Base-by-base conservation (phyloP, 768 basidiomycete genomes). In the Kwoniella shandongensis region DNA sequence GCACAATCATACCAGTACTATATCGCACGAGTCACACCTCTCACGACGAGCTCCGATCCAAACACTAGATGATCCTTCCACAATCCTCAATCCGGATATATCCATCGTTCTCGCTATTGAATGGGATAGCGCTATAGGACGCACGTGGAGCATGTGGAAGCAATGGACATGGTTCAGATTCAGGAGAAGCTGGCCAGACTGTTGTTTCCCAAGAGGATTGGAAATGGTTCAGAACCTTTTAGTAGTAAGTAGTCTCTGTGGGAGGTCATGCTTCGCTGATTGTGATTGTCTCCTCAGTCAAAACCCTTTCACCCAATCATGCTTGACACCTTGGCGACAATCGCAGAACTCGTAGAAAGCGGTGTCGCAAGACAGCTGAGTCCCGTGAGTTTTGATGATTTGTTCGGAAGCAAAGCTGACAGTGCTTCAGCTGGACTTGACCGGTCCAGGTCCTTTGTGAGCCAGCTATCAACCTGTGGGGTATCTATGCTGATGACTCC, bases 401-500 rank as follows among this genome's bases (percentile, higher is more conserved):
- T 4, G 38, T 11, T 2, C 2, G 25, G 2, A 1, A 42, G 41
- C 23, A 2, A 44, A 15, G 12, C 27, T 39, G 17, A 23, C 20
- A 29, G 20, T 35, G 13, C 4, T 12, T 10, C 25, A 64, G 63
- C 32, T 65, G 29, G 63, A 65, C 17, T 36, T 60, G 39, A 61
- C 63, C n/a, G 63, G 63, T 20, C 63, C 63, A 27, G 63, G 63
- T n/a, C 59, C 63, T n/a, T 65, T 65, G 63, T 65, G 30, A 57
- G 63, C 41, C 15, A 3, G 11, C 1, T 15, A 2, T 8, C n/a
- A n/a, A n/a, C n/a, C n/a, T n/a, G n/a, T n/a, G n/a, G 22, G n/a
- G 10, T 18, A 53, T 25, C 40, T 23, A 17, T 36, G 15, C 26
- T 46, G 25, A 44, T 48, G 38, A 47, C 25, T 13, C 11, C 18